A percentile compares a stretch with the other conserved stretches of the same genome.
phyloP scores from a whole-genome alignment of 306 rosid species.

The Ziziphus jujuba region DNA sequence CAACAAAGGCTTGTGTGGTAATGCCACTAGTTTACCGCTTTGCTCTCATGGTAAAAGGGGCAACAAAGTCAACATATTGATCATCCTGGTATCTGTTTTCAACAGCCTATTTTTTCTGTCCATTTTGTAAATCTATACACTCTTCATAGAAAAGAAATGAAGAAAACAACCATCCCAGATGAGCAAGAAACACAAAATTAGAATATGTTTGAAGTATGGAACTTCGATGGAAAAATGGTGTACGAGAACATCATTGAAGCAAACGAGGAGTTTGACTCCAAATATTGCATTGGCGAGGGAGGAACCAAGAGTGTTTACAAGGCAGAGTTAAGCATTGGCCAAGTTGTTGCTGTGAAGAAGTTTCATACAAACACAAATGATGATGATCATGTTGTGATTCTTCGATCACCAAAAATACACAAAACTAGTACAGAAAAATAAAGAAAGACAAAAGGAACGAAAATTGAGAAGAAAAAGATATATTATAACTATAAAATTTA shows the following conservation, averaged over 20 bases:
- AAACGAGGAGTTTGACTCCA: background rate
- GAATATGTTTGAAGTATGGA: background rate
- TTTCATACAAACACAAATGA: background rate
- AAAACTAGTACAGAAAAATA: too few relatives aligned
- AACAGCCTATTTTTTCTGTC: background rate
- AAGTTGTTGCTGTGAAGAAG: constrained; percentile 15
- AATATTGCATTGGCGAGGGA: constrained; percentile 15
- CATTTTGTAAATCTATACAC: background rate
- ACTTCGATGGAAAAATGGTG: background rate
- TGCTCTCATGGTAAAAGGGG: constrained; percentile 1
- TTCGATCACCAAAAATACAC: too few relatives aligned
- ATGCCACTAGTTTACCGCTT: constrained; percentile 14
- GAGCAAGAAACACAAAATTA: background rate
- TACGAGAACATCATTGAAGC: constrained; percentile 7
- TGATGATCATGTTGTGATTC: too few relatives aligned
- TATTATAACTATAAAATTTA: too few relatives aligned
- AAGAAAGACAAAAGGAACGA: too few relatives aligned
- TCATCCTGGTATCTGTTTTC: background rate
- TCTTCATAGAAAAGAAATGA: background rate
- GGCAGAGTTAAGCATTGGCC: background rate
- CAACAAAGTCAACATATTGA: background rate
- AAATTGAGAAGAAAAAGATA: too few relatives aligned
- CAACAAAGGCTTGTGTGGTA: constrained; percentile 18
- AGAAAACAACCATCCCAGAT: background rate
- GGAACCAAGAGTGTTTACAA: constrained; percentile 10